phyloP scores from a whole-genome alignment of 305 asterid genomes.

The Coffea humblotiana region DNA sequence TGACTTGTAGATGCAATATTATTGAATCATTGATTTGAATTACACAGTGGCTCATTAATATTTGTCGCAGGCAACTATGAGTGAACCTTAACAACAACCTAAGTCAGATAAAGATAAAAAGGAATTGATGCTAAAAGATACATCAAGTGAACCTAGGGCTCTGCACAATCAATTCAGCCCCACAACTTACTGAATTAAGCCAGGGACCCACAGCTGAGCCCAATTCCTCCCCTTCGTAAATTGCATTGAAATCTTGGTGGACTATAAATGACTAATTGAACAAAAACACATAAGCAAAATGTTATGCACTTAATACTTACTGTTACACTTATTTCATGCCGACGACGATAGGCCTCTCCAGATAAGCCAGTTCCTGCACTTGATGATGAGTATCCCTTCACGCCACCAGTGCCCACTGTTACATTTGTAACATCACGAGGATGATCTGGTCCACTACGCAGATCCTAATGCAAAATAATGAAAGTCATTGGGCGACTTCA shows the following conservation, averaged over 20 bases:
- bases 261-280: not conserved
- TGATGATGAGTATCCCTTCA: slow-evolving; percentile 38
- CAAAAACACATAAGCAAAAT: not conserved
- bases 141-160: slow-evolving; percentile 2
- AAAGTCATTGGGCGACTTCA: not conserved
- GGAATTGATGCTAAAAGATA: not conserved
- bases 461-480: slow-evolving; percentile 32
- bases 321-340: slow-evolving; percentile 82
- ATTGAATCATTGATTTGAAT: not conserved
- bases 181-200: not conserved
- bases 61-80: not conserved
- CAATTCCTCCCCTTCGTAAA: not conserved
- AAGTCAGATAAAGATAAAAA: not conserved
- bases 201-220: not conserved
- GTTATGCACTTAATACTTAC: slow-evolving; percentile 44
- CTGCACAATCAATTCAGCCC: not conserved
- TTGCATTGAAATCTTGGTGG: not conserved
- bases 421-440: slow-evolving; percentile 38
- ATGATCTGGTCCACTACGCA: slow-evolving; percentile 45
- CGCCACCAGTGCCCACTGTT: slow-evolving; percentile 35
- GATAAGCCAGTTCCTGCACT: slow-evolving; percentile 51
- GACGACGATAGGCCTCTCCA: slow-evolving; percentile 66
- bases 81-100: not conserved
- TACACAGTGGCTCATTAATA: not conserved
- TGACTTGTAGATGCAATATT: not conserved